Evolutionary conservation across 371 early-diverging fungal genomes (phyloP), one percentile per base, ranked within the genome.

Genomic region (Mucor circinelloides): DNA sequence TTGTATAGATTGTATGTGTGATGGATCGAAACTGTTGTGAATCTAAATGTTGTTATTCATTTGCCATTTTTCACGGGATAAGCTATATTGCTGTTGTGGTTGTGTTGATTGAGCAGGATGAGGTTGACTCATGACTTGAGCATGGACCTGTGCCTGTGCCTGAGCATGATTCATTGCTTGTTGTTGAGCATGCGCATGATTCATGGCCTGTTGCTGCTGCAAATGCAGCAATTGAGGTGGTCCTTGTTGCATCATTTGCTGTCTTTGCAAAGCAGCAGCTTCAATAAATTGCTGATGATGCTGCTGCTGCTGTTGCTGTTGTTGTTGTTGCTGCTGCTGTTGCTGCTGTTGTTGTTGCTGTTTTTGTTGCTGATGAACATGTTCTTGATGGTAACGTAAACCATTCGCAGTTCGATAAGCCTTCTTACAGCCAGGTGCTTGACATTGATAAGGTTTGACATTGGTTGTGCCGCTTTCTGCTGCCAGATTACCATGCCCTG

Each of bases 331-430:
- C 21, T 30, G 57, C 9, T 50, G 36, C 13, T 59, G 59, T 25
- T 59, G 62, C 2, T n/a, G 25, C 2, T 59, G 64, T 30, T 56
- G 58, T 8, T 57, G 60, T 50, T 58, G 54, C 13, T 46, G 34
- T 15, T 66, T 50, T 23, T 54, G 50, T 8, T 52, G 67, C 40
- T 61, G 66, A 34, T 82, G 83, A 12, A 71, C 75, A 58, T 77
- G 77, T n/a, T 59, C 58, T 50, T 79, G 79, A 69, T 83, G 83
- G 38, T 80, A 77, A 28, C 76, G 75, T 56, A 81, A 64, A 0
- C 82, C 82, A 59, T 81, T 79, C 12, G 69, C 65, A 32, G 82
- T 81, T 54, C 79, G 63, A 57, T 81, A 81, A 2, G 82, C 77
- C 64, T 81, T 81, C 68, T 81, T 81, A 63, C 82, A 81, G 10